Evolutionary conservation across 2,329 filamentous ascomycete genomes (phyloP), one percentile per base, ranked within the genome.

Genomic region (Ceratocystis colombiana): DNA sequence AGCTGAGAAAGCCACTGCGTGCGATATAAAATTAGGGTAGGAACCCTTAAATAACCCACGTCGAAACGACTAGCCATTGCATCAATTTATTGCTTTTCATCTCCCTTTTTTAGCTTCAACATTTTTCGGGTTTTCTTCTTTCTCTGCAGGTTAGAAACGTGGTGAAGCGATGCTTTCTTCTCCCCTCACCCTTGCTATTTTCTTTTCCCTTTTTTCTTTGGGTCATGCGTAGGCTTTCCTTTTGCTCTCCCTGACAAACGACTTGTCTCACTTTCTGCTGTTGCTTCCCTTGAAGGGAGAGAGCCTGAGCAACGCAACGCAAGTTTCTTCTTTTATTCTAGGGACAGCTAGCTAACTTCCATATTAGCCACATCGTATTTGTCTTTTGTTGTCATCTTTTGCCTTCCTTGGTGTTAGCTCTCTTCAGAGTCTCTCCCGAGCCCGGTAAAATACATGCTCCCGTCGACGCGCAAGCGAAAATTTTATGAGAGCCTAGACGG

Each of bases 11-110:
- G 12, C 10, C 37, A 25, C 22, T 25, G 0, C 22, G 22, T 25
- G 22, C 2, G 22, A 25, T 25, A 2, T 2, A 25, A 3, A 1
- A 5, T 2, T 50, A 53, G 48, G 48, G 48, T 53, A 2, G 28
- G 6, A 3, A 53, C 48, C 48, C 22, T 53, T 12, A 5, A 6
- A 3, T 1, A 0, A 2, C 5, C 3, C 37, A 15, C 33, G 3
- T 8, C 17, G n/a, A 50, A 50, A 25, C 33, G 8, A 50, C n/a
- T 5, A 15, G 48, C 48, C 48, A 22, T 12, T 25, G 17, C 15
- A n/a, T n/a, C 5, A 50, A 10, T 50, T 22, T 10, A 4, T 44
- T 64, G 33, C 65, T 65, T 63, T 48, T 68, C 64, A 59, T 69
- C 59, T 65, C 28, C 41, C 20, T 53, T 28, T 48, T 53, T 10